A percentile compares a stretch with the other conserved stretches of the same genome.
Conservation (phyloP, 352 stramenopile genomes). For the Pythium aristosporum region DNA sequence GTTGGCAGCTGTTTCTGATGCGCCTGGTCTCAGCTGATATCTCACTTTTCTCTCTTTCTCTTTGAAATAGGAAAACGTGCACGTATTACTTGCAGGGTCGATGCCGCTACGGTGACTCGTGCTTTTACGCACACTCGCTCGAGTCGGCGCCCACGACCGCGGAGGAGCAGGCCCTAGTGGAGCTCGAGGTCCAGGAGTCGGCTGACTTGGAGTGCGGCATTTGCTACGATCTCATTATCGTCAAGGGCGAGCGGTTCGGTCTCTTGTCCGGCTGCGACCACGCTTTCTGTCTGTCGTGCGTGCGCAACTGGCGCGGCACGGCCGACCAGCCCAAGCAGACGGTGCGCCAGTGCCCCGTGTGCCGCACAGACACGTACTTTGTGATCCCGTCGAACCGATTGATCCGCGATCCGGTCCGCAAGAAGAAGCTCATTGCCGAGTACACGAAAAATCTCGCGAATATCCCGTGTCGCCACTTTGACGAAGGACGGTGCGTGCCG, state of each 20-base stretch:
- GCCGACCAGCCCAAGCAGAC: slow-evolving; percentile 73
- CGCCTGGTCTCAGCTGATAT: slow-evolving; percentile 7
- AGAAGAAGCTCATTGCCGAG: slow-evolving; percentile 61
- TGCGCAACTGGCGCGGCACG: slow-evolving; percentile 75
- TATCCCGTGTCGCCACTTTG: slow-evolving; percentile 84
- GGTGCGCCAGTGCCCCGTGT: slow-evolving; percentile 75
- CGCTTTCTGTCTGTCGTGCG: slow-evolving; percentile 79
- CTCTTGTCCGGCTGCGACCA: slow-evolving; percentile 80
- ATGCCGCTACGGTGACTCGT: slow-evolving; percentile 79
- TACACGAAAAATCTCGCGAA: slow-evolving; percentile 73
- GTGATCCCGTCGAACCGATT: slow-evolving; percentile 85
- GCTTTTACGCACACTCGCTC: slow-evolving; percentile 79
- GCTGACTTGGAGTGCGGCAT: slow-evolving; percentile 82
- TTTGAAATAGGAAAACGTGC: slow-evolving; percentile 59
- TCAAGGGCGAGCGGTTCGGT: slow-evolving; percentile 77
- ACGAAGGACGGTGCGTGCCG: slow-evolving; percentile 59
- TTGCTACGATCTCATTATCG: slow-evolving; percentile 79
- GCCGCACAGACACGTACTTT: slow-evolving; percentile 77
- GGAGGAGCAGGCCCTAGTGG: slow-evolving; percentile 50
- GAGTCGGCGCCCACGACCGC: slow-evolving; percentile 39
- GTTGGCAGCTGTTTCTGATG: neutral
- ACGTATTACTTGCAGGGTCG: slow-evolving; percentile 80
- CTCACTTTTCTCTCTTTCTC: slow-evolving; percentile 10
- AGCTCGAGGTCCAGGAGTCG: slow-evolving; percentile 65
- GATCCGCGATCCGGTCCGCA: slow-evolving; percentile 61